Base-by-base conservation (phyloP, 2,329 filamentous ascomycete species). In the Colletotrichum ledebouriae region DNA sequence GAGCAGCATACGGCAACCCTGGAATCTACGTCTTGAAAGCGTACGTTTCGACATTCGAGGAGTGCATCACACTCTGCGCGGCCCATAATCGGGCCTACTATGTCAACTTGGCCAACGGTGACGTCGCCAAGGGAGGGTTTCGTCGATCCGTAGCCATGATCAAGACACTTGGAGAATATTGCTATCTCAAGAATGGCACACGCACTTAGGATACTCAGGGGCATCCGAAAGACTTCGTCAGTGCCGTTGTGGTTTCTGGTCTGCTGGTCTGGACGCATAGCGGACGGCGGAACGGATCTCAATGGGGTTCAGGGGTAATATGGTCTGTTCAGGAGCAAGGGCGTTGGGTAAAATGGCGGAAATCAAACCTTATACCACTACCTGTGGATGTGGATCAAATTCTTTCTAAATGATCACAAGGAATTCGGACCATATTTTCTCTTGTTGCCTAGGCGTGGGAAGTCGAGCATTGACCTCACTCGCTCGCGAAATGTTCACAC, bases 181-280 rank as follows among this genome's bases (percentile, higher is more conserved):
- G 72, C 62, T 73, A 72, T 25, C 50, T 73, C 29, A 73, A 73
- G 63, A 73, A 73, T 37, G 70, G 60, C 3, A 73, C 72, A 13
- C 70, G 71, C 4, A 64, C 46, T 15, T 67, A 67, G 41, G 59
- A 71, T 12, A 72, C 70, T 10, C 58, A 58, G 29, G 67, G 67
- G 0, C 22, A 56, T 2, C 57, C 72, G 0, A 15, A 61, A n/a
- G 17, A 33, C 6, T 72, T 41, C 33, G 13, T 71, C n/a, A 71
- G 64, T 37, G 72, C 64, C 9, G 50, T 71, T 34, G 37, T 73
- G 3, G 25, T 69, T 13, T 58, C 55, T 15, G 53, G 47, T 11
- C 47, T 69, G 4, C 55, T 15, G 53, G 47, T 11, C 47, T 69
- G 4, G 34, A 55, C n/a, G 49, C 37, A 29, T 34, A 33, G 25